Percentiles rank a stretch among this genome's conserved stretches.
These are phyloP conservation scores for Xylariaceae sp. DNA, from an alignment of 2,329 filamentous ascomycete species.

Conservation along the genomic window DNA sequence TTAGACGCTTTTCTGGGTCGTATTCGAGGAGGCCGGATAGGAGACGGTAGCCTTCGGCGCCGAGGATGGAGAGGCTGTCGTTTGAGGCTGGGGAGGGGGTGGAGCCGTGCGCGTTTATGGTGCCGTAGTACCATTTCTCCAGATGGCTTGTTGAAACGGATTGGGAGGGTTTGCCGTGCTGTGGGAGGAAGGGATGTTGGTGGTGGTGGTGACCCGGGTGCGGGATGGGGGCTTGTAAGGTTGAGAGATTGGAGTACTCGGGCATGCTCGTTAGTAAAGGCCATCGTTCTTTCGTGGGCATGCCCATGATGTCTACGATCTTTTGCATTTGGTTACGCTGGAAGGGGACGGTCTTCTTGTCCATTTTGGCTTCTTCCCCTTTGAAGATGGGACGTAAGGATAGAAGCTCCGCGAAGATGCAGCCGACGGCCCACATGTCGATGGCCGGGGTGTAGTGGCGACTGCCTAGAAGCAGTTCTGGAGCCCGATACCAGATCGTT, in stretches of 20 bases:
- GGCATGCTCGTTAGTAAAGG: slow-evolving; percentile 79
- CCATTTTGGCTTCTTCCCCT: slow-evolving; percentile 98
- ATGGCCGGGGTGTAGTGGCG: slow-evolving; percentile 97
- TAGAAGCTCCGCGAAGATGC: slow-evolving; percentile 92
- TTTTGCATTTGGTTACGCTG: slow-evolving; percentile 99
- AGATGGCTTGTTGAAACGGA: slow-evolving; percentile 45
- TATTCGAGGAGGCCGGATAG: slow-evolving; percentile 83
- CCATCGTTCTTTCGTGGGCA: slow-evolving; percentile 87
- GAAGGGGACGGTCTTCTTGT: slow-evolving; percentile 97
- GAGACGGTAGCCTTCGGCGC: slow-evolving; percentile 73
- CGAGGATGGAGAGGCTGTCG: slow-evolving; percentile 53
- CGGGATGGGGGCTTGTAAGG: slow-evolving; percentile 47
- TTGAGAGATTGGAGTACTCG: slow-evolving; percentile 68
- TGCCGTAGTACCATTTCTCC: slow-evolving; percentile 75
- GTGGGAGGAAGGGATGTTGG: slow-evolving; percentile 27
- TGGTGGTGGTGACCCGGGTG: slow-evolving; percentile 36
- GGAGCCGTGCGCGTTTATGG: slow-evolving; percentile 54
- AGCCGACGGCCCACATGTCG: slow-evolving; percentile 95
- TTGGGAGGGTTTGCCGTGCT: slow-evolving; percentile 26
- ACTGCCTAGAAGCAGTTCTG: slow-evolving; percentile 84
- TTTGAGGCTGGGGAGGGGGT: slow-evolving; percentile 41
- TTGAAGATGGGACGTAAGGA: slow-evolving; percentile 94
- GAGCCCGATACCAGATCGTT: slow-evolving; percentile 97
- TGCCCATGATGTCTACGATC: slow-evolving; percentile 92
- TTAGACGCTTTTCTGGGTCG: slow-evolving; percentile 82